Evolutionary conservation across 192 early-diverging fungal genomes (phyloP).

Genomic region (Linnemannia zychae): DNA sequence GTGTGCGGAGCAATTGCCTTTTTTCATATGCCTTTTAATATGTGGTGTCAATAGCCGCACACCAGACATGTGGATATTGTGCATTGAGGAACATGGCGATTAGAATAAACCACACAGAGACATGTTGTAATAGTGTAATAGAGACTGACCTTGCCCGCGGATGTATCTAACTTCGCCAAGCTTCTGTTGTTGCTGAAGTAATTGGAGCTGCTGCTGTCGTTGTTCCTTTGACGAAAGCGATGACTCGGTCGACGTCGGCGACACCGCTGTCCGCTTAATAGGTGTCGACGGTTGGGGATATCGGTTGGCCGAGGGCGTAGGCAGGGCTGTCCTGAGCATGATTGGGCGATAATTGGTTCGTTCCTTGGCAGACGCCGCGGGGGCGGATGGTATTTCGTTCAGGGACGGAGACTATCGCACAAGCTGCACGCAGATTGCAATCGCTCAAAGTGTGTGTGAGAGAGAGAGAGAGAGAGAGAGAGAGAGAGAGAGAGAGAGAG

Average conservation of each 20-base stretch:
- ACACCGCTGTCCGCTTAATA: slow-evolving; percentile 6
- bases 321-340: not conserved
- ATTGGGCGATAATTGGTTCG: not conserved
- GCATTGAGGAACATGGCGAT: not conserved
- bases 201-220: slow-evolving; percentile 31
- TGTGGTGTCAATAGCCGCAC: not conserved
- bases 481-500: slow-evolving; percentile 1
- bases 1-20: not conserved
- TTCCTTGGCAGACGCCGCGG: not conserved
- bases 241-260: slow-evolving; percentile 19
- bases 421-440: not conserved
- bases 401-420: not conserved
- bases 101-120: not conserved
- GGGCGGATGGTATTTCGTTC: not conserved
- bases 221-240: slow-evolving; percentile 31
- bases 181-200: slow-evolving; percentile 39
- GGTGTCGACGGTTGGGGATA: not conserved
- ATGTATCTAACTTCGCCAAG: slow-evolving; percentile 20
- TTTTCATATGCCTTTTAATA: not conserved
- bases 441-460: not conserved
- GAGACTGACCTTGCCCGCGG: slow-evolving; percentile 23
- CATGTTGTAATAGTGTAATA: not conserved
- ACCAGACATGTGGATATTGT: not conserved
- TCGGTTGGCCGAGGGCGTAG: not conserved
- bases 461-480: not conserved